phyloP scores from a whole-genome alignment of 2,329 filamentous ascomycete genomes.

The Chaetomiaceae sp. region DNA sequence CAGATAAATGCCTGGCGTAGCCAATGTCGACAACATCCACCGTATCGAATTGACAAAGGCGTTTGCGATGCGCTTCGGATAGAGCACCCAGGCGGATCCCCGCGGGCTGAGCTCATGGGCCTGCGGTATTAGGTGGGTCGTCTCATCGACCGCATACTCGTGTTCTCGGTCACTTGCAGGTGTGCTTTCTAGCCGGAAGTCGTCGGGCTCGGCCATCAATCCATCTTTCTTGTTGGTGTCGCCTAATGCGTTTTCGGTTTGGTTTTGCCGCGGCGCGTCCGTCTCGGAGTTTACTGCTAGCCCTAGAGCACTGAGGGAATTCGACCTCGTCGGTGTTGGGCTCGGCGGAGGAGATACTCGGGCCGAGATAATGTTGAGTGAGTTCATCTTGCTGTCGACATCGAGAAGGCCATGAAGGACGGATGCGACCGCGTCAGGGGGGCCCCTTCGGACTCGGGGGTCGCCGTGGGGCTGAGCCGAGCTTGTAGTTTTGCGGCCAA shows the following conservation, averaged over 20 bases:
- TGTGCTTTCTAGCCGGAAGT: conserved; percentile 33
- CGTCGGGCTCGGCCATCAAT: conserved; percentile 32
- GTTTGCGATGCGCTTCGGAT: conserved; percentile 66
- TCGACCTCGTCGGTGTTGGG: conserved; percentile 54
- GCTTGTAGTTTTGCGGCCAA: conserved; percentile 6
- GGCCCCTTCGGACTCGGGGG: background rate
- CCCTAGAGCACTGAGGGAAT: conserved; percentile 54
- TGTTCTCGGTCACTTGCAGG: conserved; percentile 20
- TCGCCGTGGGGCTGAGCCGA: background rate
- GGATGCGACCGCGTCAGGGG: conserved; percentile 19
- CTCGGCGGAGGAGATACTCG: conserved; percentile 64
- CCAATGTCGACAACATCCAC: conserved; percentile 72
- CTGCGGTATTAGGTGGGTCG: conserved; percentile 59
- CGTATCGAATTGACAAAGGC: conserved; percentile 71
- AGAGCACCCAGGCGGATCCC: conserved; percentile 47
- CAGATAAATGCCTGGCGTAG: conserved; percentile 76
- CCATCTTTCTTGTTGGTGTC: conserved; percentile 31
- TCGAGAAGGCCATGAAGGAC: conserved; percentile 50
- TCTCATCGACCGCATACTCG: conserved; percentile 50
- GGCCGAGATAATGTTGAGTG: conserved; percentile 86
- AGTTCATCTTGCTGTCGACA: conserved; percentile 75
- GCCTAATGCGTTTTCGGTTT: conserved; percentile 26
- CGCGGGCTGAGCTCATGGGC: conserved; percentile 35
- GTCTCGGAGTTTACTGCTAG: conserved; percentile 43
- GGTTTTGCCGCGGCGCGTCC: conserved; percentile 31